Conservation (phyloP, 805 yeast genomes). For the Kuraishia cidri region DNA sequence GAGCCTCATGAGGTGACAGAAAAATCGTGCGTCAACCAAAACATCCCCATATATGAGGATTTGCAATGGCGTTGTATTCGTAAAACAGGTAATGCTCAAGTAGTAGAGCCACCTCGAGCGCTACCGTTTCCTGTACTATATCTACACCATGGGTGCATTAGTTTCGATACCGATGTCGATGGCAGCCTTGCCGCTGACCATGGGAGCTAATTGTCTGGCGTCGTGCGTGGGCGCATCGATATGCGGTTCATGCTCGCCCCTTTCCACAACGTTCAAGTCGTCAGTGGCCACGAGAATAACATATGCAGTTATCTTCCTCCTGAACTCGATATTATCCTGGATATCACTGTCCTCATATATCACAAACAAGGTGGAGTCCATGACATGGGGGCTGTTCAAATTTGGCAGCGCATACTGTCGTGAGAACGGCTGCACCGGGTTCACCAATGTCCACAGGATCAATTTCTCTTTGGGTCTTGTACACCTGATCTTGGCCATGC, state of each 20-base stretch:
- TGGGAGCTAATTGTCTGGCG: constrained; percentile 52
- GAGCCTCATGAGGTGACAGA: no score
- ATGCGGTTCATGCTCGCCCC: constrained; percentile 51
- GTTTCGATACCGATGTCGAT: constrained; percentile 68
- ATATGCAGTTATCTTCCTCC: constrained; percentile 70
- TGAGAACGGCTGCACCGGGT: constrained; percentile 80
- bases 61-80: no score
- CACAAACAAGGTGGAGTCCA: constrained; percentile 59
- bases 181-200: constrained; percentile 33
- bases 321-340: constrained; percentile 88
- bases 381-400: constrained; percentile 62
- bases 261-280: constrained; percentile 44
- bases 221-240: constrained; percentile 79
- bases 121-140: no score
- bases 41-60: no score
- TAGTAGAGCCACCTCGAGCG: no score
- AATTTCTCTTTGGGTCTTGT: constrained; percentile 80
- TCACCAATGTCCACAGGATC: constrained; percentile 88
- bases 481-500: constrained; percentile 61
- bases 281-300: constrained; percentile 78
- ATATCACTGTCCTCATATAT: constrained; percentile 80
- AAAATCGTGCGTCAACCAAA: no score
- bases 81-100: no score
- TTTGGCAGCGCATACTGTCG: constrained; percentile 50
- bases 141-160: constrained; percentile 58